Base-by-base conservation (phyloP, 1,139 yeast genomes). In the Nematodospora anomalae region DNA sequence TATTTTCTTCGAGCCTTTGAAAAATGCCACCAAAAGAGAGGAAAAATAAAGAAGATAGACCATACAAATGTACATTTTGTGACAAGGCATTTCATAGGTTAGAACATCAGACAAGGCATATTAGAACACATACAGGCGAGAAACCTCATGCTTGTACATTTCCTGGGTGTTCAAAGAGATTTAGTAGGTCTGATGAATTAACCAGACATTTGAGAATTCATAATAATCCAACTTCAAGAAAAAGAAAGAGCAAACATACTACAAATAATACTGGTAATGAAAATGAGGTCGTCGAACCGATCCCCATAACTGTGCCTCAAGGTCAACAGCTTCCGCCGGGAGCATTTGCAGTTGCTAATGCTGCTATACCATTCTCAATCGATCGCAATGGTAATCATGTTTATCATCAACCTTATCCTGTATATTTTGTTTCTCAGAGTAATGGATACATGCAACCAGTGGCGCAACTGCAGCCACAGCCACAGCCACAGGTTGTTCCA, bases 71-170 rank as follows among this genome's bases (percentile, higher is more conserved):
- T 54, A 74, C 79, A 30, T 60, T 79, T 51, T 80, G 87, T 64
- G 65, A 68, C 49, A 71, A 80, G 58, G 79, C 83, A 32, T 73
- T 83, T 53, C 83, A 79, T 51, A 62, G 85, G 44, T 55, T 79
- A 36, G 85, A 79, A 52, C 85, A 82, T 54, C 82, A 80, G 52
- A 78, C 87, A 6, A 72, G 89, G 48, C 90, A 83, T 52, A 80
- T 80, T 52, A 63, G 85, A 42, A 79, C 83, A 26, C 85, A 80
- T 51, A 80, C 86, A 1, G 86, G 86, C 16, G 85, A 81, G 53
- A 80, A 84, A 48, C 92, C 92, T 9, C 87, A 83, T 55, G 77
- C 74, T 16, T 84, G 94, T 58, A 74, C 79, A 21, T 80, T 67
- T 44, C 79, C 84, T 3, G 82, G 82, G 6, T 84, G 92, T 56